phyloP scores from a whole-genome alignment of 2,329 filamentous ascomycete genomes.

The Alternaria dauci region DNA sequence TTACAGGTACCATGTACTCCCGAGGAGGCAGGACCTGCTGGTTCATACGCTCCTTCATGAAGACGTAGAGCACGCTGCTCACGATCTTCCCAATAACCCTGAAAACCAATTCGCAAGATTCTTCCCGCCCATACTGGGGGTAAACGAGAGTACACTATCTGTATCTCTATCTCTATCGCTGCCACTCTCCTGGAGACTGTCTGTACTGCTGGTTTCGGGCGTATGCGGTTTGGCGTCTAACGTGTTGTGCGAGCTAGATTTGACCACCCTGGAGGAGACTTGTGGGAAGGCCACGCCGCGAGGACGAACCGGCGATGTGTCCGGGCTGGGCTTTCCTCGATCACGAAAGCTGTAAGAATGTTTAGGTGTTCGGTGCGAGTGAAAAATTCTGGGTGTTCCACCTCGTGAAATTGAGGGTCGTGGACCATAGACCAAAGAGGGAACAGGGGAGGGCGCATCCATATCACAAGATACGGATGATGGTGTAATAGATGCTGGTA shows the following conservation, averaged over 20 bases:
- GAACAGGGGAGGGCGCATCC: neutral
- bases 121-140: conserved; percentile 38
- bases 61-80: neutral
- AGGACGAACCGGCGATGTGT: conserved; percentile 25
- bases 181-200: neutral
- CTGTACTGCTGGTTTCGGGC: neutral
- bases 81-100: conserved; percentile 35
- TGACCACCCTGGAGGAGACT: neutral
- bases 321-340: conserved; percentile 19
- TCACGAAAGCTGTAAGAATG: conserved; percentile 15
- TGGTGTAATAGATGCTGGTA: conserved; percentile 6
- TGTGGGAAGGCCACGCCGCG: conserved; percentile 31
- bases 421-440: neutral
- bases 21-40: neutral
- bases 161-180: conserved; percentile 22
- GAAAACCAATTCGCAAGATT: conserved; percentile 47
- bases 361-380: neutral
- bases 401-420: conserved; percentile 2
- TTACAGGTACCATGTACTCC: neutral
- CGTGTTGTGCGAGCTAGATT: conserved; percentile 3
- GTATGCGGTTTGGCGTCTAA: neutral
- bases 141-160: conserved; percentile 33
- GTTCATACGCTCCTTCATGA: neutral
- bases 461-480: neutral
- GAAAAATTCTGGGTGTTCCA: neutral